A percentile compares a stretch with the other conserved stretches of the same genome.
Conservation (phyloP, 2,329 filamentous ascomycete species). For the Aspergillus arachidicola region DNA sequence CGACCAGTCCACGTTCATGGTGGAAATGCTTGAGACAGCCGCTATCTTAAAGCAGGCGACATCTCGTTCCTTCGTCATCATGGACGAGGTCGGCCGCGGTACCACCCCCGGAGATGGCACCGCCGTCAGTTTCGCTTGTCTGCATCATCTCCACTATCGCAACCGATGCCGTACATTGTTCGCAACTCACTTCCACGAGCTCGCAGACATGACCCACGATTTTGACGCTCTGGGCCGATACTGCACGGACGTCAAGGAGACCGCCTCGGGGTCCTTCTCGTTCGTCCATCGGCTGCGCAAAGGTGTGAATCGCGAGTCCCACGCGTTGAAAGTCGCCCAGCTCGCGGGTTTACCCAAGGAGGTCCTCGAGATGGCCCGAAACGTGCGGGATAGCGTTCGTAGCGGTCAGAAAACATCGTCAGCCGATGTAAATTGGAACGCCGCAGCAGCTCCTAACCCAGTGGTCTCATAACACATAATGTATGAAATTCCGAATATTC, state of each 20-base stretch:
- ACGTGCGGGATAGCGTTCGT: conserved; percentile 51
- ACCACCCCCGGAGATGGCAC: conserved; percentile 91
- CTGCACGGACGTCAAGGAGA: conserved; percentile 87
- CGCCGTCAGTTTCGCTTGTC: conserved; percentile 84
- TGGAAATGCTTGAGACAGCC: conserved; percentile 97
- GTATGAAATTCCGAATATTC: not conserved
- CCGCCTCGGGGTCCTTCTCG: conserved; percentile 68
- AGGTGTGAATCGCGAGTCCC: conserved; percentile 83
- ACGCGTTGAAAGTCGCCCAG: conserved; percentile 91
- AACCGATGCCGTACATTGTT: conserved; percentile 84
- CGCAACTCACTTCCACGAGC: conserved; percentile 88
- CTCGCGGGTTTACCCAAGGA: conserved; percentile 78
- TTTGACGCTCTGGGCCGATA: conserved; percentile 69
- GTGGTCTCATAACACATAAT: not conserved
- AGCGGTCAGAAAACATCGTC: not conserved
- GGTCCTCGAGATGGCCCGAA: conserved; percentile 68
- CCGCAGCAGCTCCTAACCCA: not conserved
- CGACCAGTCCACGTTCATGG: conserved; percentile 98
- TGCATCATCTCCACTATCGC: conserved; percentile 77
- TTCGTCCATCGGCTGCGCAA: conserved; percentile 81
- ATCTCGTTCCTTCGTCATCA: conserved; percentile 84
- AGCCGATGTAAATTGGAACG: not conserved
- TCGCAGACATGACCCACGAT: conserved; percentile 73
- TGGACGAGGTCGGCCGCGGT: conserved; percentile 96
- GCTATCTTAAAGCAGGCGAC: conserved; percentile 86